Evolutionary conservation across 768 basidiomycete genomes (phyloP).

Genomic region (Hericium rajendrae): DNA sequence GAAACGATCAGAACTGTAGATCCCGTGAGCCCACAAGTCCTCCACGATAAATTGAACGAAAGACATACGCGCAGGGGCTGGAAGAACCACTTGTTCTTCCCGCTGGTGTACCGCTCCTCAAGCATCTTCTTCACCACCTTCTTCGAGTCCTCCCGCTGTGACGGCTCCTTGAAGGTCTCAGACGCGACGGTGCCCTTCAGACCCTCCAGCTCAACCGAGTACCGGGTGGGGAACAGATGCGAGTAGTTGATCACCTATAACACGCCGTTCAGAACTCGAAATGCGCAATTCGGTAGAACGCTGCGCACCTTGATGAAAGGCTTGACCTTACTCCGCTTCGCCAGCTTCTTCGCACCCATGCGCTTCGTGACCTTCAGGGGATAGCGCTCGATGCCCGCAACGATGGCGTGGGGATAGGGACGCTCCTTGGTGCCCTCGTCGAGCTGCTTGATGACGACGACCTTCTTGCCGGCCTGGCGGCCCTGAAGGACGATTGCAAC

Average conservation of each 20-base stretch:
- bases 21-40: neutral
- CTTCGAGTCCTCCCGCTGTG: conserved; percentile 90
- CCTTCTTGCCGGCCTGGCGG: conserved; percentile 99
- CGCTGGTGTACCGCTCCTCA: conserved; percentile 87
- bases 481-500: conserved; percentile 97
- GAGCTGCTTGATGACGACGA: conserved; percentile 94
- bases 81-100: conserved; percentile 99
- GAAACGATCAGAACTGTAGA: conserved; percentile 26
- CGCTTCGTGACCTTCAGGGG: conserved; percentile 94
- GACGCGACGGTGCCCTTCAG: conserved; percentile 77
- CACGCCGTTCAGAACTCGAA: neutral
- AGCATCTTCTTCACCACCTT: conserved; percentile 94
- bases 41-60: no score
- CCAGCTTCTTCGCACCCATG: conserved; percentile 95
- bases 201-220: conserved; percentile 91
- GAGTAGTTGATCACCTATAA: conserved; percentile 92
- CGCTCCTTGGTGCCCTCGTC: conserved; percentile 97
- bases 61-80: conserved; percentile 63
- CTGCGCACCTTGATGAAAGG: conserved; percentile 93
- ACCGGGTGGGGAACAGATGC: conserved; percentile 98
- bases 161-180: conserved; percentile 97
- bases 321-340: conserved; percentile 93
- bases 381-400: conserved; percentile 97
- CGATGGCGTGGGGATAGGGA: conserved; percentile 95
- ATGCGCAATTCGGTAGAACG: neutral